Conservation (phyloP, 2,329 filamentous ascomycete species). For the Sclerotiophoma versabilis region DNA sequence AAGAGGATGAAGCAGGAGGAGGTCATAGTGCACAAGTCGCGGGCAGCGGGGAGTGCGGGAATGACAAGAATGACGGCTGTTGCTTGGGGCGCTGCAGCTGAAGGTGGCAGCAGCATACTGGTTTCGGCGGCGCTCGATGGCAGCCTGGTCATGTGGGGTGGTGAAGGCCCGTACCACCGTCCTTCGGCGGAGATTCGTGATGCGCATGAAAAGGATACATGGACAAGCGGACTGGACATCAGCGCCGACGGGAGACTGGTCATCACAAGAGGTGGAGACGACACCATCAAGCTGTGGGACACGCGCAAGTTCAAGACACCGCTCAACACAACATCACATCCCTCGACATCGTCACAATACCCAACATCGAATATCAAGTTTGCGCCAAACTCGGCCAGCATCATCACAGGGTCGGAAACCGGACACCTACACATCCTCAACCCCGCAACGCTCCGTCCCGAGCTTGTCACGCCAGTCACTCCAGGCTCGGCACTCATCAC, state of each 20-base stretch:
- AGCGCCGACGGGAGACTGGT: constrained; percentile 90
- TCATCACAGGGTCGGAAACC: constrained; percentile 86
- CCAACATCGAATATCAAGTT: constrained; percentile 88
- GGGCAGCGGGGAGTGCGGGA: constrained; percentile 83
- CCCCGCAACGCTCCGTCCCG: constrained; percentile 84
- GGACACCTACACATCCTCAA: constrained; percentile 93
- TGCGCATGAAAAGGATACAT: constrained; percentile 82
- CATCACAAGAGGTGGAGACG: constrained; percentile 88
- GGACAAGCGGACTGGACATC: constrained; percentile 91
- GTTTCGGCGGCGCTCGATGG: constrained; percentile 87
- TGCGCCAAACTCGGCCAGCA: constrained; percentile 80
- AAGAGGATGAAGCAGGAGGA: constrained; percentile 89
- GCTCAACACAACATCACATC: constrained; percentile 78
- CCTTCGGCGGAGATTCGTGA: constrained; percentile 84
- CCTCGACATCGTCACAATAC: constrained; percentile 83
- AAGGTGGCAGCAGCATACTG: constrained; percentile 80
- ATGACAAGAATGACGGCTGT: constrained; percentile 94
- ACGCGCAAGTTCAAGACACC: constrained; percentile 93
- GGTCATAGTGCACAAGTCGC: constrained; percentile 95
- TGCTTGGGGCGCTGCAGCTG: constrained; percentile 78
- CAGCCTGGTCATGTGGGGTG: constrained; percentile 88
- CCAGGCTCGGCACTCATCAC: constrained; percentile 81
- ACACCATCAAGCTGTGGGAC: constrained; percentile 96
- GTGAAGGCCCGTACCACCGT: constrained; percentile 83
- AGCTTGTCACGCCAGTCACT: constrained; percentile 88